Evolutionary conservation across 306 rosid genomes (phyloP).

Genomic region (Fragaria nilgerrensis): DNA sequence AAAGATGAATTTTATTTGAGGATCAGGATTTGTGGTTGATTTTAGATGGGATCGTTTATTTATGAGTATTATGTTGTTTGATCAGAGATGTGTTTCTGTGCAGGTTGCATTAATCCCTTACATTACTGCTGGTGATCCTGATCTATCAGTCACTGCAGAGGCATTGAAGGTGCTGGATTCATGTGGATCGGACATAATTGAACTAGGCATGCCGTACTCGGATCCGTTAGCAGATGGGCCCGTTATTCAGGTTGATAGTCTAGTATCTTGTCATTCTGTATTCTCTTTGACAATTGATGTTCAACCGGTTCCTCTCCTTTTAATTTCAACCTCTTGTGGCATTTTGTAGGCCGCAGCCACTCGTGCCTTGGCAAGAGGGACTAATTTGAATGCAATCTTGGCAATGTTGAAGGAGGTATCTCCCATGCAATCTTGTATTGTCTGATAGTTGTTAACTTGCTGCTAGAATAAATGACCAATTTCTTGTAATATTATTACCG

Average conservation of each 20-base stretch:
- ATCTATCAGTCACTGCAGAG: constrained; percentile 82
- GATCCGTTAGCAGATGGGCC: constrained; percentile 99
- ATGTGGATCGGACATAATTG: constrained; percentile 90
- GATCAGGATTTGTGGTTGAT: constrained; percentile 1
- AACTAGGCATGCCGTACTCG: constrained; percentile 88
- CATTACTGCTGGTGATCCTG: constrained; percentile 96
- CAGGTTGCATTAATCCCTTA: constrained; percentile 89
- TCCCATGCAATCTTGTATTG: constrained; percentile 19
- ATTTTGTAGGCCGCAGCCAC: constrained; percentile 87
- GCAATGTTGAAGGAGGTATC: constrained; percentile 89
- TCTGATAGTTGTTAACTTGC: constrained; percentile 8
- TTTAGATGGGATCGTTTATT: not conserved
- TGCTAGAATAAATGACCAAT: not conserved
- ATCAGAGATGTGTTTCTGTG: constrained; percentile 25
- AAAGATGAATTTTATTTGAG: not conserved
- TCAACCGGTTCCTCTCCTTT: not conserved
- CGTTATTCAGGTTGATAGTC: constrained; percentile 75
- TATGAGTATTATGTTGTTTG: constrained; percentile 19
- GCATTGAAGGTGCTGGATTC: constrained; percentile 85
- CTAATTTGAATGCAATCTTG: constrained; percentile 58
- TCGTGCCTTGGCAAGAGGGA: constrained; percentile 80
- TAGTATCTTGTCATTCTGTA: not conserved
- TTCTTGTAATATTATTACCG: not conserved
- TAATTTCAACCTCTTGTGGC: constrained; percentile 9
- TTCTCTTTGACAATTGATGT: not conserved